Base-by-base conservation (phyloP, 1,284 basidiomycete genomes). In the Fomitopsis schrenkii region DNA sequence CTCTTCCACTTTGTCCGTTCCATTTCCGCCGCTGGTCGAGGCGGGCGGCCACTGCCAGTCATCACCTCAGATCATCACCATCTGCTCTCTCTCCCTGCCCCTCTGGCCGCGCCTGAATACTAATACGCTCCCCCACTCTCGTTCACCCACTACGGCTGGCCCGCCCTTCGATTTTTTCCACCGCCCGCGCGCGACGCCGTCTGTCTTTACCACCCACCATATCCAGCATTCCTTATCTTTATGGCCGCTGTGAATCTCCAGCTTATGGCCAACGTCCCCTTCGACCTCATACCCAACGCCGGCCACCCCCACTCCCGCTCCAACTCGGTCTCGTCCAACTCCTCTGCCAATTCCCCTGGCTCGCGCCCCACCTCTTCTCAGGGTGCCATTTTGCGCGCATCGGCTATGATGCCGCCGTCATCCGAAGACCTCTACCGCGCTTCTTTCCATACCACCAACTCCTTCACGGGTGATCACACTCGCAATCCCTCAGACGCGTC, bases 301-400 rank as follows among this genome's bases (percentile, higher is more conserved):
- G 52, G 80, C 64, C 80, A 82, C 70, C 77, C 78, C 63, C 89
- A 90, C 73, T 90, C 90, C 44, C 84, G 90, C 72, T 91, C 90
- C 54, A 84, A 81, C 73, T 93, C 90, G 26, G 82, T 89, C 71
- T 89, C 89, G 52, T 91, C 89, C 57, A 80, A 83, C 59, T 88
- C 86, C 61, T 84, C 61, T 17, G 46, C 86, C 59, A 84, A 85
- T 70, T 87, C 87, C 2, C 83, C 86, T 67, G 80, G 80, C 70
- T 91, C 89, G 50, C 83, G 90, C 46, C 89, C 89, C 53, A 87
- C 88, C 67, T 91, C 89, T 61, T 87, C 89, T 66, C 88, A 90
- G 72, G 86, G 87, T 68, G 69, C 75, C 68, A 62, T 82, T 64
- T 75, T 80, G 66, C 81, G 83, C 68, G 80, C 85, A 72, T 79